phyloP scores from a whole-genome alignment of 495 filamentous ascomycete species.

The Hypoxylon fuscum region DNA sequence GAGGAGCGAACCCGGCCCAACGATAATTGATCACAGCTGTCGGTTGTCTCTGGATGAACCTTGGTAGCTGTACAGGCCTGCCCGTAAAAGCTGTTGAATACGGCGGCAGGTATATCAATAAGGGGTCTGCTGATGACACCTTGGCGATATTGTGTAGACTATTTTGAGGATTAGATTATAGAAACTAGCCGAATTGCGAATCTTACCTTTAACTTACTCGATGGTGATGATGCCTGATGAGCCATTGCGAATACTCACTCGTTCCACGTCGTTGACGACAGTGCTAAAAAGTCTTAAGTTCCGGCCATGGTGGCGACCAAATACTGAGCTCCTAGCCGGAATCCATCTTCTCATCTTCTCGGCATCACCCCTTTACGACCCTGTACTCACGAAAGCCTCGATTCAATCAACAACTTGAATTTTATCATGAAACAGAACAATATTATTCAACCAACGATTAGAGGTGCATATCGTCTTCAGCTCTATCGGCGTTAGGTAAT shows the following conservation, averaged over 20 bases:
- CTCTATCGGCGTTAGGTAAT: no score
- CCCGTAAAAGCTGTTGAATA: slow-evolving; percentile 34
- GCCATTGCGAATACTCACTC: slow-evolving; percentile 36
- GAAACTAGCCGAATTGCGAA: no score
- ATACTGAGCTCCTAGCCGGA: slow-evolving; percentile 64
- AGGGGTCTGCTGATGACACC: slow-evolving; percentile 34
- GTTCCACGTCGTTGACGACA: slow-evolving; percentile 29
- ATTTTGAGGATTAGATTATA: background rate
- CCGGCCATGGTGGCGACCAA: slow-evolving; percentile 56
- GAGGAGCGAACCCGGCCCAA: slow-evolving; percentile 39
- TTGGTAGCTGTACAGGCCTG: slow-evolving; percentile 37
- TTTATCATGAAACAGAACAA: no score
- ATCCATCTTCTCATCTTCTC: slow-evolving; percentile 68
- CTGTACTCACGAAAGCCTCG: no score
- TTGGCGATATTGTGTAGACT: slow-evolving; percentile 49
- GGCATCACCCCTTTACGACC: no score
- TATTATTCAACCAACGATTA: no score
- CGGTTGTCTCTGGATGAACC: slow-evolving; percentile 44
- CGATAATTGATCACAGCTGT: slow-evolving; percentile 55
- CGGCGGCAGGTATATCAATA: slow-evolving; percentile 51
- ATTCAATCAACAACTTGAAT: no score
- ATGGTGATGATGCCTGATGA: slow-evolving; percentile 40
- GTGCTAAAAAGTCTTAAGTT: slow-evolving; percentile 28
- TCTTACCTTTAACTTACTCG: slow-evolving; percentile 34
- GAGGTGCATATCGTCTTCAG: no score